These are phyloP conservation scores for Xylaria sp. DNA, from an alignment of 495 filamentous ascomycete species.

Conservation along the genomic window DNA sequence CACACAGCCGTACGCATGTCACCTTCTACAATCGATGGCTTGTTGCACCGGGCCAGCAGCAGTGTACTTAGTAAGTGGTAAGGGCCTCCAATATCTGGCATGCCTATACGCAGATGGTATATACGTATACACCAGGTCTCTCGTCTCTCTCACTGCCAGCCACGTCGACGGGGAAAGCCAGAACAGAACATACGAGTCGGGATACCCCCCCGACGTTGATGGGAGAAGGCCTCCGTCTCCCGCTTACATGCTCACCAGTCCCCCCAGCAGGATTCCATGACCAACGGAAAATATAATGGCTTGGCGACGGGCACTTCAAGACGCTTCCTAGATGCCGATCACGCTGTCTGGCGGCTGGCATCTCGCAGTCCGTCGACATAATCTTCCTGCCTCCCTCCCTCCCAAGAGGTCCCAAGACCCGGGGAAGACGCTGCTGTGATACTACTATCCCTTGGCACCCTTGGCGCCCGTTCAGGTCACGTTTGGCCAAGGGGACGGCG, in stretches of 20 bases:
- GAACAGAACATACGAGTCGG: constrained; percentile 4
- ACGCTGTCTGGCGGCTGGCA: constrained; percentile 9
- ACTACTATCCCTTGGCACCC: constrained; percentile 26
- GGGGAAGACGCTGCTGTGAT: constrained; percentile 15
- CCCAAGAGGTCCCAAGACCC: constrained; percentile 22
- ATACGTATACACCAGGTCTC: neutral
- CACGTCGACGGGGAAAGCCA: constrained; percentile 12
- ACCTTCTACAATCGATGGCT: constrained; percentile 22
- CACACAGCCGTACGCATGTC: constrained; percentile 13
- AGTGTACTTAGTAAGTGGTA: no score
- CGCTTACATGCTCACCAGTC: constrained; percentile 3
- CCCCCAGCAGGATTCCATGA: constrained; percentile 10
- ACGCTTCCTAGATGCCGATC: constrained; percentile 17
- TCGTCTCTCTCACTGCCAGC: neutral
- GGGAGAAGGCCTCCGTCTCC: constrained; percentile 3
- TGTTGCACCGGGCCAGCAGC: constrained; percentile 9
- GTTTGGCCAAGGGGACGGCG: constrained; percentile 25
- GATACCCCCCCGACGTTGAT: constrained; percentile 4
- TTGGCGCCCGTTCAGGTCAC: constrained; percentile 20
- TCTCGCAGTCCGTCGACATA: constrained; percentile 15
- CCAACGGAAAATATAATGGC: constrained; percentile 20
- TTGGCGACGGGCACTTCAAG: constrained; percentile 21
- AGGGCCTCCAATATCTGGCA: constrained; percentile 19
- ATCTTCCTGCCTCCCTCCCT: neutral
- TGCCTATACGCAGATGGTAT: no score